Conservation (phyloP, 2,329 filamentous ascomycete genomes). For the Hypoxylon sp. region DNA sequence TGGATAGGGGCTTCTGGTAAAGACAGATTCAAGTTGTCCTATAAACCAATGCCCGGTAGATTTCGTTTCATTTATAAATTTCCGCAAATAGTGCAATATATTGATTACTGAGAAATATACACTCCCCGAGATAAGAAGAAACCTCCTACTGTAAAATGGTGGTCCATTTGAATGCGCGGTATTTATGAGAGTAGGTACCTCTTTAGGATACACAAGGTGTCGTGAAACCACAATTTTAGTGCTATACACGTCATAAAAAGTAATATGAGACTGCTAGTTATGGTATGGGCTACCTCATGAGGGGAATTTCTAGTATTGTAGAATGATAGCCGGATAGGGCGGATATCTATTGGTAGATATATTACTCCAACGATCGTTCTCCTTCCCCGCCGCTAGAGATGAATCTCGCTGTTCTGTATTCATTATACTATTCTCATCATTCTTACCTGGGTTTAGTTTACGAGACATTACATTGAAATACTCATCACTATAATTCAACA, state of each 20-base stretch:
- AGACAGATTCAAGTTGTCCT: neutral
- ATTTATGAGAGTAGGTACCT: neutral
- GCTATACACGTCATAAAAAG: neutral
- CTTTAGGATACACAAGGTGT: neutral
- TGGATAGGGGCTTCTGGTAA: neutral
- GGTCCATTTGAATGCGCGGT: neutral
- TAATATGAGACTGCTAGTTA: neutral
- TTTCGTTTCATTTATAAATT: neutral
- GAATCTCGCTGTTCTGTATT: neutral
- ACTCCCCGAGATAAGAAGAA: neutral
- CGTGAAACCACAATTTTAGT: neutral
- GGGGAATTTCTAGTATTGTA: neutral
- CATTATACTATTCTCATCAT: neutral
- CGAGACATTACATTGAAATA: neutral
- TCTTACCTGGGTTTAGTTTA: neutral
- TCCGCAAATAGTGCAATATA: neutral
- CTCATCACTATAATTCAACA: neutral
- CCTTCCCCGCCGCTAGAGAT: constrained; percentile 9
- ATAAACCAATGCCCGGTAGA: neutral
- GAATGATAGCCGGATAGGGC: neutral
- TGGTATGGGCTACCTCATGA: constrained; percentile 12
- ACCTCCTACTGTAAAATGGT: neutral
- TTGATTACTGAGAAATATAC: neutral
- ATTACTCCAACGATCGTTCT: neutral
- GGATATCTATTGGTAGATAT: neutral